These are phyloP conservation scores for Sphenostylis stenocarpa DNA, from an alignment of 306 rosid species.

Conservation along the genomic window DNA sequence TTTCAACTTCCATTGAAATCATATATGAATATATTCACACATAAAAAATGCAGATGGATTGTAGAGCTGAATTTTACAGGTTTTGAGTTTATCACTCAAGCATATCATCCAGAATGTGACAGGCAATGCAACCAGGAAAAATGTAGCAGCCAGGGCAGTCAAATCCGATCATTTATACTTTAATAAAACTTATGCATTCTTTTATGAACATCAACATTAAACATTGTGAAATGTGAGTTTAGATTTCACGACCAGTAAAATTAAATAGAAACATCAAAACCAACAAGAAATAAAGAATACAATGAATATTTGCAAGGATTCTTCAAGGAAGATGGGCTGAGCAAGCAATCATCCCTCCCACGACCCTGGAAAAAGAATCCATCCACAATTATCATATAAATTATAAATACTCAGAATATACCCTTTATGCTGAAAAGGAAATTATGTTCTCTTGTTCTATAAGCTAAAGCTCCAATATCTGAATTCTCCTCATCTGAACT, in stretches of 20 bases:
- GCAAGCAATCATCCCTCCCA: constrained; percentile 35
- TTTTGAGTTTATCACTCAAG: not conserved
- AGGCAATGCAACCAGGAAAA: constrained; percentile 3
- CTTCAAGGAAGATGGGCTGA: constrained; percentile 36
- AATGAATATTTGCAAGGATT: constrained; percentile 46
- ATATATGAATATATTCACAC: not conserved
- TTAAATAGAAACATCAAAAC: constrained; percentile 17
- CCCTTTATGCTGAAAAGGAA: constrained; percentile 20
- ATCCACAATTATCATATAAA: constrained; percentile 40
- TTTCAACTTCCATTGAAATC: not conserved
- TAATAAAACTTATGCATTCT: constrained; percentile 10
- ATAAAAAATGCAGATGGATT: not conserved
- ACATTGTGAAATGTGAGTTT: constrained; percentile 25
- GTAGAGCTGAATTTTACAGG: not conserved
- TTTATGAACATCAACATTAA: constrained; percentile 23
- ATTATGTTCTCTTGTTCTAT: constrained; percentile 33
- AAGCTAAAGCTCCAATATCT: constrained; percentile 6
- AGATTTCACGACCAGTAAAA: constrained; percentile 25
- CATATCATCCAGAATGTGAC: not conserved
- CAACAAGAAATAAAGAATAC: constrained; percentile 53
- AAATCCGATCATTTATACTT: constrained; percentile 17
- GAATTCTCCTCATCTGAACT: constrained; percentile 2
- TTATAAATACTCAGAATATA: constrained; percentile 42
- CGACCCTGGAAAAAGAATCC: constrained; percentile 33
- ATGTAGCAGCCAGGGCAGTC: not conserved